phyloP scores from a whole-genome alignment of 2,329 filamentous ascomycete genomes.

The Chaetomiaceae sp. region DNA sequence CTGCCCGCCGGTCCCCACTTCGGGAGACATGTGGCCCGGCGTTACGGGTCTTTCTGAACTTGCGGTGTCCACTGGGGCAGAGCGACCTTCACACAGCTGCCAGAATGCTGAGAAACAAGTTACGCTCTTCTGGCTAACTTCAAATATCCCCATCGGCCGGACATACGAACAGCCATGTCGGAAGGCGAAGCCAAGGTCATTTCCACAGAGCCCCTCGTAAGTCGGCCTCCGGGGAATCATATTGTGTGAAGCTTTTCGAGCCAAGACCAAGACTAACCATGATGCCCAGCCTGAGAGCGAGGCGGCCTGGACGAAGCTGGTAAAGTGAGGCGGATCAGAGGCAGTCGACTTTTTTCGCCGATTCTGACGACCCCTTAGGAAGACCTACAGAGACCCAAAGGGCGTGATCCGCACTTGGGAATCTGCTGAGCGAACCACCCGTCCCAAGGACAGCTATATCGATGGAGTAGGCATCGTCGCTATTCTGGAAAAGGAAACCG shows the following conservation, averaged over 20 bases:
- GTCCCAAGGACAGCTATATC: constrained; percentile 54
- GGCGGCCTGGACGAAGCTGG: constrained; percentile 54
- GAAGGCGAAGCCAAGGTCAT: constrained; percentile 17
- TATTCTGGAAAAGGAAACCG: constrained; percentile 51
- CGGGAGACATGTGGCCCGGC: constrained; percentile 6
- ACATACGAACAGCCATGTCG: constrained; percentile 7
- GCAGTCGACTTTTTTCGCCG: not conserved
- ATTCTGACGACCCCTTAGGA: constrained; percentile 33
- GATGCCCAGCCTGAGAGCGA: constrained; percentile 40
- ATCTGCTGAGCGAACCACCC: constrained; percentile 63
- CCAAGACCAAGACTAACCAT: not conserved
- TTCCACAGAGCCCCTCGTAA: constrained; percentile 24
- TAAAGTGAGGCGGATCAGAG: constrained; percentile 41
- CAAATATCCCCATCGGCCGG: not conserved
- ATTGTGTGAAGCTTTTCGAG: not conserved
- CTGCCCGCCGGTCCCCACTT: not conserved
- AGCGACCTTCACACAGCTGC: no score
- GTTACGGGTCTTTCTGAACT: constrained; percentile 1
- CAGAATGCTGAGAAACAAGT: not conserved
- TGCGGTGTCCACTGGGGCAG: not conserved
- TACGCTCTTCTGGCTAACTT: not conserved
- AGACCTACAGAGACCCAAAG: constrained; percentile 58
- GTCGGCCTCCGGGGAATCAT: constrained; percentile 1
- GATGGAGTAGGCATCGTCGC: constrained; percentile 71
- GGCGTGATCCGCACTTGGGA: constrained; percentile 61